These are phyloP conservation scores for Penicillium herquei DNA, from an alignment of 495 filamentous ascomycete genomes.

Conservation along the genomic window DNA sequence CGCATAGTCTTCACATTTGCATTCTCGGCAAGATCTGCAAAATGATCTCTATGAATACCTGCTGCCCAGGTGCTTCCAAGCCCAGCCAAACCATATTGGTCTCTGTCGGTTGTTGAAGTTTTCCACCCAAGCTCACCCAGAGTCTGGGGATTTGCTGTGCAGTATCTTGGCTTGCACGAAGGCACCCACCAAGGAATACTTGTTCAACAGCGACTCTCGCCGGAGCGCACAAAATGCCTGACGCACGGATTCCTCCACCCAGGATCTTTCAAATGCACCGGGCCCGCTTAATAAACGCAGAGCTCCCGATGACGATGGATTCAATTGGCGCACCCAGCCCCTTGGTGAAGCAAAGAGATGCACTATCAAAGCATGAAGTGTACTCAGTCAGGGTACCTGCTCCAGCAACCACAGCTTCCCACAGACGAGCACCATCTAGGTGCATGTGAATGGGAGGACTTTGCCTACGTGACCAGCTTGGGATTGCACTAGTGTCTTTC, in stretches of 20 bases:
- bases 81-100: constrained; percentile 1
- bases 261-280: background rate
- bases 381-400: background rate
- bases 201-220: constrained; percentile 1
- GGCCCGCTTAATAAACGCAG: background rate
- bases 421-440: constrained; percentile 81
- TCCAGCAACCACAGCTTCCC: constrained; percentile 67
- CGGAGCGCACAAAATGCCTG: background rate
- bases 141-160: background rate
- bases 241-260: background rate
- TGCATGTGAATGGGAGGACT: constrained; percentile 63
- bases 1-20: background rate
- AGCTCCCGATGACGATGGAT: background rate
- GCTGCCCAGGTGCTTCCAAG: background rate
- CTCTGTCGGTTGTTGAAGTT: background rate
- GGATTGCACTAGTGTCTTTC: constrained; percentile 62
- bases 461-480: constrained; percentile 64
- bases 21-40: background rate
- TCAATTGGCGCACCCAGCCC: background rate
- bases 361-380: background rate
- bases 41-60: background rate
- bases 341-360: background rate
- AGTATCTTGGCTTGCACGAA: background rate
- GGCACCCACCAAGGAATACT: background rate
- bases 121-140: background rate